Evolutionary conservation across 169 alveolate genomes (phyloP), one percentile per base, ranked within the genome.

Genomic region (Sarcocystis neurona): DNA sequence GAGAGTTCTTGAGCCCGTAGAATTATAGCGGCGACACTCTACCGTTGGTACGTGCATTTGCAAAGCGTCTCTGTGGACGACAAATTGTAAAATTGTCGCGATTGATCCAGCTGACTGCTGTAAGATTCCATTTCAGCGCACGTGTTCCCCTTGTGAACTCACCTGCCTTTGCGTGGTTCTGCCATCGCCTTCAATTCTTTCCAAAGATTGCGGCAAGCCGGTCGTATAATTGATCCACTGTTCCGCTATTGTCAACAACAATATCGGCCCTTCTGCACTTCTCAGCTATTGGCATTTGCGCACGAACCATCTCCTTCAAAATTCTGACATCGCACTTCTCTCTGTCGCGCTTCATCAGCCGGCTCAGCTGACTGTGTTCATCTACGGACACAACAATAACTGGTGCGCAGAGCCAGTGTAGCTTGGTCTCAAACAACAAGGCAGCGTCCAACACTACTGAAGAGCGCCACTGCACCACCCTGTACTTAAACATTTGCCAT

Each of bases 371-470:
- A 20, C 84, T 87, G 53, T 94, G 91, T 48, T 91, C 92, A 18
- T 56, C 70, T 5, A 92, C 60, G 4, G 86, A 60, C 23, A 96
- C 94, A 0, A 93, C 94, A 39, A 95, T 86, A 0, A 95, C 93
- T 0, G 98, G 98, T 39, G 91, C 93, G 79, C 97, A 94, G 43
- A 95, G 53, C 79, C 89, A 93, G 44, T 94, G 93, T 0, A 95
- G 79, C 53, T 79, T 85, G 5, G 95, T 91, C 84, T 96, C 98
- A 80, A 93, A 95, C 15, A 96, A 94, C 41, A 94, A 47, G 23
- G 98, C 96, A n/a, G 97, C 96, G 56, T 95, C 97, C 15, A 95
- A 66, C 12, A 93, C 87, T 15, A 93, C 88, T 4, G 92, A 72
- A 5, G 84, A 44, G 70, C 84, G 74, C 15, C 89, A n/a, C 23